phyloP scores from a whole-genome alignment of 2,329 filamentous ascomycete species.

The Aspergillus ochraceus region DNA sequence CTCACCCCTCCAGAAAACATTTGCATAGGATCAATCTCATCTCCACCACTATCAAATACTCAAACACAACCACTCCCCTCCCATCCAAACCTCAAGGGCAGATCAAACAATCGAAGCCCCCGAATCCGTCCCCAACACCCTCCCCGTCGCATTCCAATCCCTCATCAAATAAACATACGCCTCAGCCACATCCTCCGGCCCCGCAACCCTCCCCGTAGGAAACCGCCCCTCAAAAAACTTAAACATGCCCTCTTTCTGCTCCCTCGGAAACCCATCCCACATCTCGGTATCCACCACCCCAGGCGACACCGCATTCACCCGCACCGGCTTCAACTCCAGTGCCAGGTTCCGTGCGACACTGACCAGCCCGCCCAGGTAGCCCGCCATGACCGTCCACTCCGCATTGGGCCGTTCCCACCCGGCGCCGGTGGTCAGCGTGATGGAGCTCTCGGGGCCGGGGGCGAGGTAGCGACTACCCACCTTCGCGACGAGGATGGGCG shows the following conservation, averaged over 20 bases:
- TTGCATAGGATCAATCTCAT: not conserved
- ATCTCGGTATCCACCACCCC: slow-evolving; percentile 45
- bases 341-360: slow-evolving; percentile 39
- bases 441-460: slow-evolving; percentile 25
- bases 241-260: slow-evolving; percentile 25
- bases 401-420: slow-evolving; percentile 34
- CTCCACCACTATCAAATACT: not conserved
- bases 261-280: slow-evolving; percentile 25
- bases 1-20: too few relatives aligned
- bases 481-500: slow-evolving; percentile 41
- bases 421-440: slow-evolving; percentile 45
- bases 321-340: slow-evolving; percentile 41
- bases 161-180: slow-evolving; percentile 48
- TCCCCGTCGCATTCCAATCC: slow-evolving; percentile 42
- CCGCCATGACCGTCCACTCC: slow-evolving; percentile 33
- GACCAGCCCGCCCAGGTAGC: slow-evolving; percentile 26
- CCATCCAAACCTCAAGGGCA: too few relatives aligned
- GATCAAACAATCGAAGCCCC: slow-evolving; percentile 21
- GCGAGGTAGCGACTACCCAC: slow-evolving; percentile 37
- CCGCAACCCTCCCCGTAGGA: slow-evolving; percentile 27
- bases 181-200: slow-evolving; percentile 43
- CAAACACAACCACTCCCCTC: too few relatives aligned
- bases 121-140: slow-evolving; percentile 35
- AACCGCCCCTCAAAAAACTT: slow-evolving; percentile 18
- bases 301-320: slow-evolving; percentile 44